Conservation (phyloP, 75 land plant genomes). For the Azolla pinnata region DNA sequence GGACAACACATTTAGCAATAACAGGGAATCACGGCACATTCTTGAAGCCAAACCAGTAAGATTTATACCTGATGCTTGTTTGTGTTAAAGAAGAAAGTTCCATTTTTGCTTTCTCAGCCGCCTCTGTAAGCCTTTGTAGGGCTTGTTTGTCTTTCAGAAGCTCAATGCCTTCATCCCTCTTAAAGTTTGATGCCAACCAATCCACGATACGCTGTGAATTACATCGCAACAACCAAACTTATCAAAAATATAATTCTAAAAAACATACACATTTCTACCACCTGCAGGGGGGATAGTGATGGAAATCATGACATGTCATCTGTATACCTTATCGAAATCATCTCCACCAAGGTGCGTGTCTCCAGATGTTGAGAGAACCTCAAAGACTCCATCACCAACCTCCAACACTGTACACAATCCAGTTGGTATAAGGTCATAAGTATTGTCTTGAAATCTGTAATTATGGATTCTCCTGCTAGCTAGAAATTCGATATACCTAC, state of each 20-base stretch:
- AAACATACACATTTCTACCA: too few relatives aligned
- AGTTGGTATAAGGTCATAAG: neutral
- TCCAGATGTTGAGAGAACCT: constrained; percentile 84
- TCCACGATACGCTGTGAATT: constrained; percentile 84
- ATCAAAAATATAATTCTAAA: too few relatives aligned
- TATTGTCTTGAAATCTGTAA: neutral
- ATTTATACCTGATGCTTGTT: constrained; percentile 74
- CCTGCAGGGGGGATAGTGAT: too few relatives aligned
- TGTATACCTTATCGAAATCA: constrained; percentile 74
- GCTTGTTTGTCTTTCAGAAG: constrained; percentile 79
- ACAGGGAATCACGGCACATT: neutral
- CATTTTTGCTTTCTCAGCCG: constrained; percentile 82
- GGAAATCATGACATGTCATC: neutral
- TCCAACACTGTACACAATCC: constrained; percentile 44
- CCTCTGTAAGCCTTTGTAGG: constrained; percentile 61
- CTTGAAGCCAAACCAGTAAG: neutral
- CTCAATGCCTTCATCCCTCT: constrained; percentile 67
- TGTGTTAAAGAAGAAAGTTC: constrained; percentile 69
- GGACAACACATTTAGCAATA: neutral
- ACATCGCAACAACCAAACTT: too few relatives aligned
- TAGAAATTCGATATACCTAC: constrained; percentile 13
- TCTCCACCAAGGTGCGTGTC: constrained; percentile 87
- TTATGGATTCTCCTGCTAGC: neutral
- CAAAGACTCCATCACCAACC: constrained; percentile 92
- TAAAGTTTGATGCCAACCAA: constrained; percentile 66